A percentile compares a stretch with the other conserved stretches of the same genome.
Conservation (phyloP, 257 asterid species). For the Rubia yunnanensis region DNA sequence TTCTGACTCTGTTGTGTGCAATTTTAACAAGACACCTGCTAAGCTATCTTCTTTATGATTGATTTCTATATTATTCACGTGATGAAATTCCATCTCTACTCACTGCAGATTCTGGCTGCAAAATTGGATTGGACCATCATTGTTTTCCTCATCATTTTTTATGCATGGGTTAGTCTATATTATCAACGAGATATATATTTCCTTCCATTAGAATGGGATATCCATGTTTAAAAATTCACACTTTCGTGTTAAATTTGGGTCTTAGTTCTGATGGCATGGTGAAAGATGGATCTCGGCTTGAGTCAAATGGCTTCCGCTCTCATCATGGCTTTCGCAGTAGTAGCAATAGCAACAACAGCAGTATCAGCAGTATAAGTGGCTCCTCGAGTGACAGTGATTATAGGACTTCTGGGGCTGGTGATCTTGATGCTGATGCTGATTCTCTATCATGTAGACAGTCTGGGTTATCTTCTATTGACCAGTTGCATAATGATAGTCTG, state of each 20-base stretch:
- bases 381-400: slow-evolving; percentile 86
- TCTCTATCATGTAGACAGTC: slow-evolving; percentile 77
- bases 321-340: slow-evolving; percentile 75
- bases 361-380: slow-evolving; percentile 77
- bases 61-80: slow-evolving; percentile 4
- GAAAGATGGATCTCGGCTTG: slow-evolving; percentile 54
- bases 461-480: slow-evolving; percentile 76
- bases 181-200: slow-evolving; percentile 6
- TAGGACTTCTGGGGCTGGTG: slow-evolving; percentile 65
- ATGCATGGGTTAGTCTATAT: slow-evolving; percentile 64
- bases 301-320: slow-evolving; percentile 50
- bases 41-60: slow-evolving; percentile 11
- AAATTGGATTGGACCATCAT: slow-evolving; percentile 94
- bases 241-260: slow-evolving; percentile 29
- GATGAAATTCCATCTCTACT: slow-evolving; percentile 16
- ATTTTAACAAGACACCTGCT: neutral
- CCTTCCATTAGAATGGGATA: slow-evolving; percentile 10
- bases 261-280: slow-evolving; percentile 53
- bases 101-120: slow-evolving; percentile 91
- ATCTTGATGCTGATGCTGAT: slow-evolving; percentile 98
- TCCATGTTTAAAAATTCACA: slow-evolving; percentile 13
- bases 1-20: neutral
- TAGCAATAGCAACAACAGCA: slow-evolving; percentile 84
- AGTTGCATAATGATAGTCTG: slow-evolving; percentile 46
- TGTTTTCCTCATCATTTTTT: slow-evolving; percentile 65